A percentile compares a stretch with the other conserved stretches of the same genome.
Conservation (phyloP, 257 asterid genomes). For the Forsythia suspensa region DNA sequence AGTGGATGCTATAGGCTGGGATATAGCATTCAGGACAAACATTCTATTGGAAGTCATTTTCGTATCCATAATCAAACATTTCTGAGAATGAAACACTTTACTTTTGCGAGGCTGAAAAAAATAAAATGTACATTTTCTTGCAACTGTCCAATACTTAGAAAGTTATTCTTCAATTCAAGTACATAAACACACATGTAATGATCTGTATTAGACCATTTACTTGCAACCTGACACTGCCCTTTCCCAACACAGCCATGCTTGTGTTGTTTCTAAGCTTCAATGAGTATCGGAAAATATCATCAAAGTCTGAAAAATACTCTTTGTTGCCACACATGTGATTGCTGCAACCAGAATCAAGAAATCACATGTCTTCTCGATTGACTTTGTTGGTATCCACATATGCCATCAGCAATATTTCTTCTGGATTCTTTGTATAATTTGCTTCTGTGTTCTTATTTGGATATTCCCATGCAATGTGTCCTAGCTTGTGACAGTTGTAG, state of each 20-base stretch:
- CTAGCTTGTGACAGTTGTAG: neutral
- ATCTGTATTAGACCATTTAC: neutral
- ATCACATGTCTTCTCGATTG: neutral
- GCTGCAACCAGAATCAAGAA: neutral
- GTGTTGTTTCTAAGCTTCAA: neutral
- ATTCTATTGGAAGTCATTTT: neutral
- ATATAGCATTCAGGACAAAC: neutral
- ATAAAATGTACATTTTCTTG: neutral
- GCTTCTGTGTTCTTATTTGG: neutral
- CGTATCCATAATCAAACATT: neutral
- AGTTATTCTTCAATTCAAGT: neutral
- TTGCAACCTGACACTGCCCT: neutral
- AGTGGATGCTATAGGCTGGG: neutral
- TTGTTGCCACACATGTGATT: neutral
- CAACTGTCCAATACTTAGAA: neutral
- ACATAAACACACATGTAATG: neutral
- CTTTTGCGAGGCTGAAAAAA: neutral
- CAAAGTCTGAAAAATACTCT: neutral
- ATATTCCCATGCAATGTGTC: neutral
- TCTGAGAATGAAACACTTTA: neutral
- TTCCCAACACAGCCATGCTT: neutral
- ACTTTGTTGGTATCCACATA: neutral
- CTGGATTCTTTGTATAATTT: neutral
- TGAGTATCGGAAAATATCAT: neutral
- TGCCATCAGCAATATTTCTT: neutral